phyloP scores from a whole-genome alignment of 2,329 filamentous ascomycete genomes.

The Coleophoma crateriformis region DNA sequence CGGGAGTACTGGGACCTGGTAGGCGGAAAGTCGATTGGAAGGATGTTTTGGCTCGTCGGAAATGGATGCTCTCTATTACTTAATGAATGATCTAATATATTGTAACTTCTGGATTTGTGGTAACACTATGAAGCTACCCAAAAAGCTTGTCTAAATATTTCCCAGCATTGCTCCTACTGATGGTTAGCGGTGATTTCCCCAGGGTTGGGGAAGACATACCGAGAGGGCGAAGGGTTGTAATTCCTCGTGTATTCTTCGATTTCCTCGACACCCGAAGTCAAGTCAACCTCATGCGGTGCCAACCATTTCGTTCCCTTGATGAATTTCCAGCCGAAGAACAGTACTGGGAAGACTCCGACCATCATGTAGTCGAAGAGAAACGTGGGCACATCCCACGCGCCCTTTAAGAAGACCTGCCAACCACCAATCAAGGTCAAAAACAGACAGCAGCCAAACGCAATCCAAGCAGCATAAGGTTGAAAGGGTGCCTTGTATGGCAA shows the following conservation, averaged over 20 bases:
- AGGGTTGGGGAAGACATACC: neutral
- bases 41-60: constrained; percentile 1
- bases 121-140: neutral
- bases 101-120: neutral
- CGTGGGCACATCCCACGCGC: constrained; percentile 50
- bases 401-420: constrained; percentile 51
- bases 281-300: constrained; percentile 46
- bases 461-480: constrained; percentile 52
- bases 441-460: constrained; percentile 44
- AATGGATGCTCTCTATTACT: neutral
- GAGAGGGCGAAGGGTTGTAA: constrained; percentile 31
- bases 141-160: neutral
- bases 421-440: constrained; percentile 57
- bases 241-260: constrained; percentile 55
- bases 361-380: constrained; percentile 57
- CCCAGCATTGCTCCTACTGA: neutral
- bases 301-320: constrained; percentile 48
- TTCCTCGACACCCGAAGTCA: constrained; percentile 49
- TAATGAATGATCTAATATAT: neutral
- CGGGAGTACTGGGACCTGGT: neutral
- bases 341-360: constrained; percentile 52
- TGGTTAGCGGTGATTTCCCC: neutral
- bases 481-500: constrained; percentile 46
- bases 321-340: constrained; percentile 57
- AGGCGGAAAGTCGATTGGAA: constrained; percentile 1